Percentiles rank a stretch among this genome's conserved stretches.
Evolutionary conservation across 495 filamentous ascomycete species (phyloP).

Genomic region (Arthonia radiata): DNA sequence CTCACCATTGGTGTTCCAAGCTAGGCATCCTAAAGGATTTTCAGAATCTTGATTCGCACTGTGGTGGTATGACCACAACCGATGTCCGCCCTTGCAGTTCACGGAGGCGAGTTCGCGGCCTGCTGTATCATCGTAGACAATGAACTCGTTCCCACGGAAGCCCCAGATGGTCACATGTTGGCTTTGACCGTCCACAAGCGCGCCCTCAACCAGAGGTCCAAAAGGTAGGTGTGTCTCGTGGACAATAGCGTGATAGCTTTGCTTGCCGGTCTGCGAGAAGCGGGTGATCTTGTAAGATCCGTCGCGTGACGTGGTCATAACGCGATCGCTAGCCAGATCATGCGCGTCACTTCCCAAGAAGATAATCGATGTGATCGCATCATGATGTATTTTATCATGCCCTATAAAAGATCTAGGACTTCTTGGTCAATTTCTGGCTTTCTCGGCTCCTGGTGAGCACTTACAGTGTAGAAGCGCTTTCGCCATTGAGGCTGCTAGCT

Average conservation of each 20-base stretch:
- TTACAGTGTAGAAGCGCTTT: too few relatives aligned
- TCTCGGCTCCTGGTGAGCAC: too few relatives aligned
- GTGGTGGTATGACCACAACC: constrained; percentile 40
- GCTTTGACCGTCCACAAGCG: constrained; percentile 27
- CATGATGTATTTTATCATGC: constrained; percentile 1
- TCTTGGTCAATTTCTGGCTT: too few relatives aligned
- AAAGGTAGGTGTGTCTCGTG: constrained; percentile 34
- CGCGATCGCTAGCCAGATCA: constrained; percentile 10
- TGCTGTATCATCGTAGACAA: constrained; percentile 49
- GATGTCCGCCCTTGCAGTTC: constrained; percentile 62
- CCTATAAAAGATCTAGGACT: constrained; percentile 6
- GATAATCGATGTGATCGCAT: neutral
- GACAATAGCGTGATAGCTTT: constrained; percentile 16
- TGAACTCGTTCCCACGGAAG: constrained; percentile 51
- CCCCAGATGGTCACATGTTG: constrained; percentile 46
- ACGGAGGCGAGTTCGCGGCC: constrained; percentile 39
- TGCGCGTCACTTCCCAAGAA: constrained; percentile 8
- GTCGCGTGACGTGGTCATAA: constrained; percentile 51
- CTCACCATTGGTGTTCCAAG: constrained; percentile 32
- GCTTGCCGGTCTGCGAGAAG: constrained; percentile 4
- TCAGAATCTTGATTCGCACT: constrained; percentile 1
- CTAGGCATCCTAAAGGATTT: constrained; percentile 13
- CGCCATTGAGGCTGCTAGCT: too few relatives aligned
- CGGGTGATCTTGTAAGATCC: constrained; percentile 38
- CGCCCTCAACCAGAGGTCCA: constrained; percentile 41